These are phyloP conservation scores for Verbena officinalis DNA, from an alignment of 257 asterid genomes.

Conservation along the genomic window DNA sequence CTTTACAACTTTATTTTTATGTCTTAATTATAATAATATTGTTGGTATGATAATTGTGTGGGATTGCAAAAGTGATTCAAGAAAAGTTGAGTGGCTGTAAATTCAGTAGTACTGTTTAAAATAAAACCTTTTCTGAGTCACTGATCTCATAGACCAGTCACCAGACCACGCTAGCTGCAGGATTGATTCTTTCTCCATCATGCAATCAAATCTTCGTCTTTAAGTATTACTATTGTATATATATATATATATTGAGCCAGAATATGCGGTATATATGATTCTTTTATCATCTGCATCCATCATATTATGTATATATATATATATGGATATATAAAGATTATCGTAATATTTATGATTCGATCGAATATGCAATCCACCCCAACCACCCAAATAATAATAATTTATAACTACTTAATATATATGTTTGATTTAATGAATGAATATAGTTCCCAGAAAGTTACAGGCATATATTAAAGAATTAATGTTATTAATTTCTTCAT, in stretches of 20 bases:
- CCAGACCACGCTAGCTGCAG: too few relatives aligned
- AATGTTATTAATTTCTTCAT: too few relatives aligned
- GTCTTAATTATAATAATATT: too few relatives aligned
- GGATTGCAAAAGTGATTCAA: background rate
- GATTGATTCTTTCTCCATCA: slow-evolving; percentile 14
- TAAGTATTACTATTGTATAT: slow-evolving; percentile 22
- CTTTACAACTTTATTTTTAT: slow-evolving; percentile 27
- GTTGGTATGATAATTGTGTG: background rate
- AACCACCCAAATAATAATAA: too few relatives aligned
- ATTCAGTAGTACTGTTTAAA: too few relatives aligned
- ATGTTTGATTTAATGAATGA: too few relatives aligned
- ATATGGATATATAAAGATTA: background rate
- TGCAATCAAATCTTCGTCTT: slow-evolving; percentile 30
- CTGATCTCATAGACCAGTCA: too few relatives aligned
- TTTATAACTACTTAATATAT: too few relatives aligned
- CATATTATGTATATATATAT: background rate
- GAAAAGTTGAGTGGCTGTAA: background rate
- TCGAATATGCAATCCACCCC: background rate
- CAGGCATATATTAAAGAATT: too few relatives aligned
- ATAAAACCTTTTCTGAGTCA: slow-evolving; percentile 15
- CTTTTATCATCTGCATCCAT: background rate
- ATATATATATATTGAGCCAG: background rate
- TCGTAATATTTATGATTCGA: background rate
- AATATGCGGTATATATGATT: background rate
- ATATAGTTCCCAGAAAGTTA: too few relatives aligned